Conservation (phyloP, 192 early-diverging fungal species). For the Mortierella claussenii region DNA sequence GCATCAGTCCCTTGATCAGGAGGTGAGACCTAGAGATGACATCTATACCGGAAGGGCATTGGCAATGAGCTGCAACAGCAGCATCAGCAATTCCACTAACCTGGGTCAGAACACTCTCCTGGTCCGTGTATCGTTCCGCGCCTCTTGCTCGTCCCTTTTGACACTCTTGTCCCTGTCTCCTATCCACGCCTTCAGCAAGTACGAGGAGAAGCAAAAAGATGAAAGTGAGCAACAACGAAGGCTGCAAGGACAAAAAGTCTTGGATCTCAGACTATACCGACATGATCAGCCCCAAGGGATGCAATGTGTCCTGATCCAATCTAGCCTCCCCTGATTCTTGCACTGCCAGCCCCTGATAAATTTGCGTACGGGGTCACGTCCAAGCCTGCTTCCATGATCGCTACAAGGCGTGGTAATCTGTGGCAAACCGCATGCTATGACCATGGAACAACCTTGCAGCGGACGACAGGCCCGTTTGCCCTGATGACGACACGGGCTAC, state of each 20-base stretch:
- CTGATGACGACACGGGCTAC: too few species aligned
- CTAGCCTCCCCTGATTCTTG: background rate
- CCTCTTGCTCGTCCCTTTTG: background rate
- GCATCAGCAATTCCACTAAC: background rate
- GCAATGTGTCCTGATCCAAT: background rate
- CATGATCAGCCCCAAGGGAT: background rate
- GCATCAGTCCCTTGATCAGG: too few species aligned
- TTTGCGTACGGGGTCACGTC: background rate
- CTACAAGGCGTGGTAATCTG: background rate
- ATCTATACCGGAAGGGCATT: too few species aligned
- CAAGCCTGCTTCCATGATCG: too few species aligned
- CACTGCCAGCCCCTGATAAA: background rate
- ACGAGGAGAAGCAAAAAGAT: background rate
- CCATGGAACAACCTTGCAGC: background rate
- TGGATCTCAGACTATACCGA: conserved; percentile 14
- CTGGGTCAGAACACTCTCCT: conserved; percentile 15
- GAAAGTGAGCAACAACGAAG: background rate
- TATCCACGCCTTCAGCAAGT: background rate
- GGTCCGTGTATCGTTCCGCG: background rate
- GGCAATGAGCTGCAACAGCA: too few species aligned
- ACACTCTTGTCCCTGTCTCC: background rate
- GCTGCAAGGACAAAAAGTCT: background rate
- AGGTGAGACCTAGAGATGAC: too few species aligned
- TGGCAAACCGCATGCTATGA: background rate
- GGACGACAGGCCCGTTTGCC: too few species aligned